These are phyloP conservation scores for Silene latifolia DNA, from an alignment of 148 eudicot species.

Conservation along the genomic window DNA sequence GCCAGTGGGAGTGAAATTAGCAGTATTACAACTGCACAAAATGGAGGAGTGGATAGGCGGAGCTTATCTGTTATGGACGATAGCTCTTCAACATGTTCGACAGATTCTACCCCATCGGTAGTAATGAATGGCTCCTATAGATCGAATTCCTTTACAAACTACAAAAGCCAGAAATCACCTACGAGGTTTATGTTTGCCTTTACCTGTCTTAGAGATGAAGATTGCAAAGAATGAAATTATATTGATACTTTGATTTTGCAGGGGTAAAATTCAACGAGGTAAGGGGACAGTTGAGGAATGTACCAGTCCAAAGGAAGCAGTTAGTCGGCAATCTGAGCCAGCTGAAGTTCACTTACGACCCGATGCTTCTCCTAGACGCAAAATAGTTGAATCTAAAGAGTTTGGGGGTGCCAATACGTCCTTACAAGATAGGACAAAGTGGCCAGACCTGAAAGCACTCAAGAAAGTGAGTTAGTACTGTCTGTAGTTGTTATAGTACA, in stretches of 20 bases:
- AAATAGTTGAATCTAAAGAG: constrained; percentile 32
- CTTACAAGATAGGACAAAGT: constrained; percentile 44
- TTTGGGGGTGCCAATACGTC: constrained; percentile 41
- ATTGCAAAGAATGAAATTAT: not conserved
- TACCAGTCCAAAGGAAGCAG: constrained; percentile 40
- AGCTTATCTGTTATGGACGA: constrained; percentile 57
- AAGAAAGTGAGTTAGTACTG: constrained; percentile 47
- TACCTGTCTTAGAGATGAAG: not conserved
- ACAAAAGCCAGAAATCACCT: constrained; percentile 53
- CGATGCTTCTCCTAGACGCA: constrained; percentile 41
- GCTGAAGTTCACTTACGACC: constrained; percentile 28
- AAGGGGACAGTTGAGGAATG: constrained; percentile 37
- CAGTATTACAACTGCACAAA: constrained; percentile 45
- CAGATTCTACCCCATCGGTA: constrained; percentile 67
- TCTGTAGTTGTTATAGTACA: not conserved
- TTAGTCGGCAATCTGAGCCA: constrained; percentile 36
- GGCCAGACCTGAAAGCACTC: constrained; percentile 42
- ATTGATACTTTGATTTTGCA: constrained; percentile 26
- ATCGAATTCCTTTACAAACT: constrained; percentile 39
- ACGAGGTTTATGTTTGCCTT: constrained; percentile 36
- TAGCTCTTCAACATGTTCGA: constrained; percentile 81
- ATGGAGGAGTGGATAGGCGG: constrained; percentile 62
- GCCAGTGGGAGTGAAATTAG: constrained; percentile 45
- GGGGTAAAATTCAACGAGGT: constrained; percentile 54
- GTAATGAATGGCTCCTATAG: constrained; percentile 43